A percentile compares a stretch with the other conserved stretches of the same genome.
phyloP scores from a whole-genome alignment of 345 rosid species.

The Erodium maritimum region DNA sequence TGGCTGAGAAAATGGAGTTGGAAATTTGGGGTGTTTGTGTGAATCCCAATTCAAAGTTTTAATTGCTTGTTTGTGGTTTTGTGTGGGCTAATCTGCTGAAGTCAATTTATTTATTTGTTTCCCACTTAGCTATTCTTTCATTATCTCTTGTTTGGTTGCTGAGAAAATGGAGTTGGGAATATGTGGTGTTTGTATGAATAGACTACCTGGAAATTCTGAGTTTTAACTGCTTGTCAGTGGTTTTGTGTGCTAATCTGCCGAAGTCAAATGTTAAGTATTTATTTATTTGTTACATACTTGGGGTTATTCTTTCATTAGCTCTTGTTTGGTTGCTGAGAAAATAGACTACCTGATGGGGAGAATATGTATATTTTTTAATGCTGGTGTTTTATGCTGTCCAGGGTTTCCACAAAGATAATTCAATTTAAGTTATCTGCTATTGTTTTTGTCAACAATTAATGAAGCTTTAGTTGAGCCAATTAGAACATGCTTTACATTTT shows the following conservation, averaged over 20 bases:
- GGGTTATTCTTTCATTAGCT: too few species aligned
- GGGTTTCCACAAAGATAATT: constrained; percentile 9
- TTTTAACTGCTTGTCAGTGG: not conserved
- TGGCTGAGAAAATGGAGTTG: not conserved
- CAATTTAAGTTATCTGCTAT: not conserved
- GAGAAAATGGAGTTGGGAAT: too few species aligned
- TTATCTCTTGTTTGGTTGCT: not conserved
- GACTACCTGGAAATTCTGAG: not conserved
- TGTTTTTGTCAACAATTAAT: constrained; percentile 2
- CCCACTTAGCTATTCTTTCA: not conserved
- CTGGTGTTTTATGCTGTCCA: constrained; percentile 10
- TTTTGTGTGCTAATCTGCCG: not conserved
- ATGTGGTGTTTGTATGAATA: too few species aligned
- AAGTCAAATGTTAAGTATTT: too few species aligned
- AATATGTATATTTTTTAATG: not conserved
- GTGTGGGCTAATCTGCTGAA: not conserved
- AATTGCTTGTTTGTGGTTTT: not conserved
- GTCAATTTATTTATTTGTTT: too few species aligned
- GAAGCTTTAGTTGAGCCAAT: constrained; percentile 10
- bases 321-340: not conserved
- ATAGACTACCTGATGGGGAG: not conserved
- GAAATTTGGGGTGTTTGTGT: not conserved
- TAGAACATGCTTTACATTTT: not conserved
- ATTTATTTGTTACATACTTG: too few species aligned
- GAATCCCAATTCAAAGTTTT: not conserved